Base-by-base conservation (phyloP, 768 basidiomycete genomes). In the Trametopsis cervina region DNA sequence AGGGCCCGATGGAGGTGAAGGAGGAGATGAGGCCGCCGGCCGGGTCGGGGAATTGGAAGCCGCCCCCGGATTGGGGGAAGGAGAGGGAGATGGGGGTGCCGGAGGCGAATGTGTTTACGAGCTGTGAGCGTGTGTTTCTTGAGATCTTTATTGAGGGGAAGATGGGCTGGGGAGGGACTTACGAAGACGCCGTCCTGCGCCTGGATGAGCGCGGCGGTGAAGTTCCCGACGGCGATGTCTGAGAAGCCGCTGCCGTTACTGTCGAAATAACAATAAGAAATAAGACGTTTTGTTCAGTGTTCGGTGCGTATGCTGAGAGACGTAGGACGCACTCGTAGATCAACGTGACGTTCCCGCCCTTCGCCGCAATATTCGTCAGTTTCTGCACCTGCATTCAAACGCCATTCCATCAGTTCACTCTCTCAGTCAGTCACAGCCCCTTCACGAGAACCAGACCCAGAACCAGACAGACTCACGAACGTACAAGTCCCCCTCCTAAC, bases 401-500 rank as follows among this genome's bases (percentile, higher is more conserved):
- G 40, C n/a, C n/a, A n/a, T n/a, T n/a, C n/a, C n/a, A n/a, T n/a
- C n/a, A n/a, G n/a, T n/a, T n/a, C n/a, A n/a, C n/a, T n/a, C n/a
- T n/a, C n/a, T n/a, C n/a, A n/a, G n/a, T n/a, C n/a, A n/a, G n/a
- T n/a, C n/a, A n/a, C n/a, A n/a, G n/a, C n/a, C n/a, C n/a, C n/a
- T n/a, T n/a, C n/a, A 35, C 17, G n/a, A 29, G 13, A 26, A 11
- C 22, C 37, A 17, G 15, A 13, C 12, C 0, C 13, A 11, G 9
- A 21, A 7, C 9, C 9, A 33, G n/a, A 36, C 4, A 7, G 23
- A 46, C 70, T 56, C 41, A 78, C 74, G 43, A 81, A 76, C 1
- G 75, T 63, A 59, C 84, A 85, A 3, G 68, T 72, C 1, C 83
- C 84, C 24, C 80, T 68, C 21, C 77, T 73, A 36, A 85, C 68